Percentiles rank a stretch among this genome's conserved stretches.
Conservation (phyloP, 1,284 basidiomycete genomes). For the Cryptococcus depauperatus region DNA sequence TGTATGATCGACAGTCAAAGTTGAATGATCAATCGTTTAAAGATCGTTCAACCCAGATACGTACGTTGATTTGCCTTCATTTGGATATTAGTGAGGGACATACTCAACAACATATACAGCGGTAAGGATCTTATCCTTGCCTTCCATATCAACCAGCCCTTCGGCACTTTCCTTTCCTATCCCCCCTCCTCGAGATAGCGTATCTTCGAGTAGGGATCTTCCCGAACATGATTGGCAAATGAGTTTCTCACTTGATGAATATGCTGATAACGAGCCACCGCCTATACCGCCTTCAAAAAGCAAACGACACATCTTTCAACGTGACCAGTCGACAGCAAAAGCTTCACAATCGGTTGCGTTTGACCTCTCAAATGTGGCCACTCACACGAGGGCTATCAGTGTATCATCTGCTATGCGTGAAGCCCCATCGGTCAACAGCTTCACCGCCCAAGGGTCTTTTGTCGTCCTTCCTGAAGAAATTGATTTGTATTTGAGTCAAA, state of each 20-base stretch:
- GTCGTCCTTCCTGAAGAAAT: not conserved
- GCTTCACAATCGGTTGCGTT: too few species aligned
- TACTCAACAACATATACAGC: too few species aligned
- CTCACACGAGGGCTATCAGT: not conserved
- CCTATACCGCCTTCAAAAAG: conserved; percentile 5
- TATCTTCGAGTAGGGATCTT: not conserved
- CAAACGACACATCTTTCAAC: too few species aligned
- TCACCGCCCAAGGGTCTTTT: not conserved
- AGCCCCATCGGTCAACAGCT: not conserved
- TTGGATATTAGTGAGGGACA: too few species aligned
- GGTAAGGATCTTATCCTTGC: too few species aligned
- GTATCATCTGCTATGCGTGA: not conserved
- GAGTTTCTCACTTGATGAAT: not conserved
- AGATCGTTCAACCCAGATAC: too few species aligned
- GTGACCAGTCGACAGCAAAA: not conserved
- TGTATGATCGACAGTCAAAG: too few species aligned
- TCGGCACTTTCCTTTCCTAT: not conserved
- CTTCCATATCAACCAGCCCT: not conserved
- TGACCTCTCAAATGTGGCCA: too few species aligned
- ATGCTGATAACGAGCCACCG: not conserved
- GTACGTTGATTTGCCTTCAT: too few species aligned
- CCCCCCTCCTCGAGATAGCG: not conserved
- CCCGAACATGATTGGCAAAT: not conserved
- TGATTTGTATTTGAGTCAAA: not conserved
- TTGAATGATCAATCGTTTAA: too few species aligned